These are phyloP conservation scores for Entoloma clypeatum DNA, from an alignment of 1,284 basidiomycete species.

Conservation along the genomic window DNA sequence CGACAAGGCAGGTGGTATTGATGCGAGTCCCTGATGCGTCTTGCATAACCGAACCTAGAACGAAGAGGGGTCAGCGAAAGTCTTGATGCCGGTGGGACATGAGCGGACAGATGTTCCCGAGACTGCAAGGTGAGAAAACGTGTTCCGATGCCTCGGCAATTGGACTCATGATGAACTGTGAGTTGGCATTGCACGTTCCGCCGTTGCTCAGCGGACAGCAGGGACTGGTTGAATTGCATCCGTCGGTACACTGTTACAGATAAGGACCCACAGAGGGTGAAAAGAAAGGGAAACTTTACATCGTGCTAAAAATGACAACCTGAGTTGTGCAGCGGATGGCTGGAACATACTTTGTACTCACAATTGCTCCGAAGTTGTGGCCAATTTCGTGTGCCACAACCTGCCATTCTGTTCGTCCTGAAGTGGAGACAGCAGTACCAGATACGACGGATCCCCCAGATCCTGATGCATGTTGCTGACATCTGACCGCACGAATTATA, in stretches of 20 bases:
- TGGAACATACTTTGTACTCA: slow-evolving; percentile 36
- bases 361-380: slow-evolving; percentile 90
- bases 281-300: slow-evolving; percentile 33
- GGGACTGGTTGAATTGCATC: slow-evolving; percentile 50
- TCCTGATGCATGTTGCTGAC: slow-evolving; percentile 51
- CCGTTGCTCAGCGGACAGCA: slow-evolving; percentile 72
- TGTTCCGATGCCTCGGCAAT: slow-evolving; percentile 65
- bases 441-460: slow-evolving; percentile 56
- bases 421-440: slow-evolving; percentile 83
- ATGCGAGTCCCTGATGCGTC: slow-evolving; percentile 38
- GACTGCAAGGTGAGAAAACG: slow-evolving; percentile 73
- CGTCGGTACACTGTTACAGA: slow-evolving; percentile 52
- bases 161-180: slow-evolving; percentile 80
- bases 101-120: slow-evolving; percentile 83
- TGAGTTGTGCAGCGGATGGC: slow-evolving; percentile 14
- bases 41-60: slow-evolving; percentile 57
- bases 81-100: neutral
- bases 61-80: slow-evolving; percentile 7
- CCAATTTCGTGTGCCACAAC: slow-evolving; percentile 88
- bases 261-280: slow-evolving; percentile 10
- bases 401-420: slow-evolving; percentile 73
- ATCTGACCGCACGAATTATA: slow-evolving; percentile 31
- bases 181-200: slow-evolving; percentile 61
- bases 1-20: slow-evolving; percentile 60
- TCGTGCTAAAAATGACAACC: slow-evolving; percentile 46